These are phyloP conservation scores for Xylaria polymorpha DNA, from an alignment of 2,329 filamentous ascomycete genomes.

Conservation along the genomic window DNA sequence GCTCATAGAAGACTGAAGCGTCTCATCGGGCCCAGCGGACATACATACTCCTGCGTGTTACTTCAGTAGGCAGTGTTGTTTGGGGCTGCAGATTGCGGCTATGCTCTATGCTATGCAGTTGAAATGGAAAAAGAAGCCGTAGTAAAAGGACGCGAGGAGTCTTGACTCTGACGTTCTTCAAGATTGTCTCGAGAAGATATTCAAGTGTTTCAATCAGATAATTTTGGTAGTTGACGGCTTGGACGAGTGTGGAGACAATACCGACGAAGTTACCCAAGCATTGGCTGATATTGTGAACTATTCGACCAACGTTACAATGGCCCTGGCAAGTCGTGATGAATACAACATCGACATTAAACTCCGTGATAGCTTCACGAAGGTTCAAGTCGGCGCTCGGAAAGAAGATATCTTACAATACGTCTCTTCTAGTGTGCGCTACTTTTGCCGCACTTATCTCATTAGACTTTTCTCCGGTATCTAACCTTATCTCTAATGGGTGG, in stretches of 20 bases:
- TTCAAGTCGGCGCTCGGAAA: slow-evolving; percentile 37
- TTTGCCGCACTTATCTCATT: background rate
- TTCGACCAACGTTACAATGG: slow-evolving; percentile 35
- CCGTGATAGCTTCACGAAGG: slow-evolving; percentile 30
- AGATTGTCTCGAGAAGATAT: slow-evolving; percentile 22
- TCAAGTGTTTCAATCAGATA: slow-evolving; percentile 28
- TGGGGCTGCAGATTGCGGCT: too few species aligned
- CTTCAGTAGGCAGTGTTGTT: too few species aligned
- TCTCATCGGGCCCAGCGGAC: too few species aligned
- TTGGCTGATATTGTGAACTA: slow-evolving; percentile 24
- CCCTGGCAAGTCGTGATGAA: slow-evolving; percentile 39
- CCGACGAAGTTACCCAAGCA: slow-evolving; percentile 24
- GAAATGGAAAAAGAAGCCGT: too few species aligned
- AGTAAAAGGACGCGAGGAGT: background rate
- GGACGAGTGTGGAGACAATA: slow-evolving; percentile 39
- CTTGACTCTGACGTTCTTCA: slow-evolving; percentile 20
- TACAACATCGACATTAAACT: slow-evolving; percentile 29
- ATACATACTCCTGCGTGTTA: too few species aligned
- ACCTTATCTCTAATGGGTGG: slow-evolving; percentile 18
- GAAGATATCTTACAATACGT: slow-evolving; percentile 42
- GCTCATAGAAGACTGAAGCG: too few species aligned
- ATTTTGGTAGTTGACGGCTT: slow-evolving; percentile 39
- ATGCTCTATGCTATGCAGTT: too few species aligned
- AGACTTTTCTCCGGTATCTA: slow-evolving; percentile 22
- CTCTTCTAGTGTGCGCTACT: slow-evolving; percentile 18